Evolutionary conservation across 2,329 filamentous ascomycete genomes (phyloP).

Genomic region (Fusarium nisikadoi): DNA sequence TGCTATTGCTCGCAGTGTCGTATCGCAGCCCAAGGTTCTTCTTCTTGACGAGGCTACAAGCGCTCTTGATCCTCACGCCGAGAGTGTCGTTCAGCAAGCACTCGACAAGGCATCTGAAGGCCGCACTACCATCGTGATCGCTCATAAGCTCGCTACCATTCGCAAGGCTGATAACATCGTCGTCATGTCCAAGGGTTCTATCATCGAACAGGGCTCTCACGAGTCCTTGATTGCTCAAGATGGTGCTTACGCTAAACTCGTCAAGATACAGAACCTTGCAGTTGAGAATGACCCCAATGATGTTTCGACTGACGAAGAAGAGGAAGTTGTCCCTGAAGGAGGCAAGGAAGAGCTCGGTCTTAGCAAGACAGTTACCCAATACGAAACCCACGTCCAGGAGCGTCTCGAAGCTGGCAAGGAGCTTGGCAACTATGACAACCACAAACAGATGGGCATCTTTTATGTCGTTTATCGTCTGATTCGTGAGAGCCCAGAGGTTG

Average conservation of each 20-base stretch:
- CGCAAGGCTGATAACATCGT: slow-evolving; percentile 48
- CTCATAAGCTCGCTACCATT: slow-evolving; percentile 62
- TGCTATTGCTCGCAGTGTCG: slow-evolving; percentile 71
- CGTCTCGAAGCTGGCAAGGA: slow-evolving; percentile 50
- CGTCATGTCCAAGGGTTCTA: slow-evolving; percentile 43
- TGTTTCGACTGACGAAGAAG: slow-evolving; percentile 40
- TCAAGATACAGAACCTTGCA: slow-evolving; percentile 54
- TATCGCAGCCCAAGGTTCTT: slow-evolving; percentile 69
- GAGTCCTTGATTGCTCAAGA: slow-evolving; percentile 61
- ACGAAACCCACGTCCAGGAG: slow-evolving; percentile 45
- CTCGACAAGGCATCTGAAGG: slow-evolving; percentile 63
- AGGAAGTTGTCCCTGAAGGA: slow-evolving; percentile 34
- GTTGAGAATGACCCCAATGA: slow-evolving; percentile 38
- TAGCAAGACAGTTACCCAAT: slow-evolving; percentile 47
- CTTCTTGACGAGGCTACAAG: slow-evolving; percentile 75
- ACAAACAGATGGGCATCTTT: slow-evolving; percentile 48
- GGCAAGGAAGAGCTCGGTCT: slow-evolving; percentile 30
- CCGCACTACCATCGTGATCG: slow-evolving; percentile 72
- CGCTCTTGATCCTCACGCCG: slow-evolving; percentile 57
- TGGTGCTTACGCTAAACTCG: slow-evolving; percentile 63
- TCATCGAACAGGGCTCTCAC: slow-evolving; percentile 50
- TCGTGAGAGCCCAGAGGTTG: slow-evolving; percentile 52
- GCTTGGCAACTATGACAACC: slow-evolving; percentile 51
- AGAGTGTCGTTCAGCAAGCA: slow-evolving; percentile 63
- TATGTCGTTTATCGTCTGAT: slow-evolving; percentile 49